Evolutionary conservation across 192 early-diverging fungal genomes (phyloP), one percentile per base, ranked within the genome.

Genomic region (Mortierella claussenii): DNA sequence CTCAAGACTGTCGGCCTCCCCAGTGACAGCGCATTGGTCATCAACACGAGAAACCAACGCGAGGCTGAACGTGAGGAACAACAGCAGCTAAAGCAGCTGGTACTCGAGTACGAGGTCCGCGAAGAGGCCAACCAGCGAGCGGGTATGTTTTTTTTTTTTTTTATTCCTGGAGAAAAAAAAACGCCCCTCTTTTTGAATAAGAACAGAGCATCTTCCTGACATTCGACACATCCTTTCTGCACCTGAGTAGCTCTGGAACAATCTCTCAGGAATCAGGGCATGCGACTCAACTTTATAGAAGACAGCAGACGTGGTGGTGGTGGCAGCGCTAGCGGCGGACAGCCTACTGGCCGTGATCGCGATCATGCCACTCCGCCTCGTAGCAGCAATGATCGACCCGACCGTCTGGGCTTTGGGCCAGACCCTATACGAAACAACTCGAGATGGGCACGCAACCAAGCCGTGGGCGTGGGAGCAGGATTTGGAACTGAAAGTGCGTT

Each of bases 11-110:
- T 97, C 76, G 88, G 90, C 45, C 80, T 97, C 0, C 95, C 95
- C 3, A 81, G 89, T 18, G 86, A 94, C 79, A 96, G 91, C 60
- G 80, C 85, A 20, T 90, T 99, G 68, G 98, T 93, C 0, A 80
- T 90, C 51, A 94, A 84, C 56, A 91, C 96, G 9, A 82, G 90
- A 17, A 87, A 84, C 36, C 95, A 96, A 67, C 93, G 95, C 69
- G 92, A 96, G 79, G 90, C 91, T 18, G 92, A 94, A 26, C 86
- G 92, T 49, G 91, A 93, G 55, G 97, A 98, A 76, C 91, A 93
- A 59, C 88, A 87, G 55, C 91, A 94, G 43, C 82, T 99, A 70
- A 99, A 99, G 79, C 82, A 90, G 64, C 78, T 98, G 30, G 98
- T 99, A 11, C 83, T 99, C 26, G 91, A 87, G 68, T 98, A 97